A percentile compares a stretch with the other conserved stretches of the same genome.
These are phyloP conservation scores for Spathaspora sp. DNA, from an alignment of 805 yeast genomes.

Conservation along the genomic window DNA sequence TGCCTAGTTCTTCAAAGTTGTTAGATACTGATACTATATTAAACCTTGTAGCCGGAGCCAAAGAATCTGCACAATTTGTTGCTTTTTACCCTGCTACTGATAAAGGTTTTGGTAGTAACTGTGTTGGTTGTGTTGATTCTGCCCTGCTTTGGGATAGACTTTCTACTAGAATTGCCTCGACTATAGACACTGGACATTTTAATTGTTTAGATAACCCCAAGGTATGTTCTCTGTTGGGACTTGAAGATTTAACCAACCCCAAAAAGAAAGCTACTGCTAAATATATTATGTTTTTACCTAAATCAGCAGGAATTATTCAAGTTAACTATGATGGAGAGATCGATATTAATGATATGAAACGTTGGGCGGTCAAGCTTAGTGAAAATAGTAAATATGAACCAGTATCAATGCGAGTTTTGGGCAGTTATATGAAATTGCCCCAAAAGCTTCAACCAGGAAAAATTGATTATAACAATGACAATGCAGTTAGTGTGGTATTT, in stretches of 20 bases:
- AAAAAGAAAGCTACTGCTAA: slow-evolving; percentile 27
- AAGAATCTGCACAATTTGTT: slow-evolving; percentile 48
- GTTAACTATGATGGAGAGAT: slow-evolving; percentile 41
- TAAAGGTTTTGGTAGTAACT: slow-evolving; percentile 27
- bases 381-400: slow-evolving; percentile 43
- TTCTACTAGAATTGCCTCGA: slow-evolving; percentile 42
- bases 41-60: slow-evolving; percentile 49
- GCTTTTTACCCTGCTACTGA: slow-evolving; percentile 59
- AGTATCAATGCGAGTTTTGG: slow-evolving; percentile 24
- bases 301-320: slow-evolving; percentile 42
- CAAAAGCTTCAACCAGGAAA: slow-evolving; percentile 28
- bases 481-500: slow-evolving; percentile 50
- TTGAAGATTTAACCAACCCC: slow-evolving; percentile 25
- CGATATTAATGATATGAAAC: slow-evolving; percentile 28
- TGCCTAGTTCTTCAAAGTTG: slow-evolving; percentile 38
- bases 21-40: slow-evolving; percentile 42
- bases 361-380: slow-evolving; percentile 45
- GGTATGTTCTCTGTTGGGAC: slow-evolving; percentile 52
- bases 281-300: slow-evolving; percentile 52
- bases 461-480: slow-evolving; percentile 26
- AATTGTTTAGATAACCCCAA: slow-evolving; percentile 51
- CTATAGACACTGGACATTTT: slow-evolving; percentile 49
- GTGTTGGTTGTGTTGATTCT: slow-evolving; percentile 49
- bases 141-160: slow-evolving; percentile 57
- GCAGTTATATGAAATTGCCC: slow-evolving; percentile 24